A percentile compares a stretch with the other conserved stretches of the same genome.
Evolutionary conservation across 352 stramenopile species (phyloP).

Genomic region (Pythium scleroteichum): DNA sequence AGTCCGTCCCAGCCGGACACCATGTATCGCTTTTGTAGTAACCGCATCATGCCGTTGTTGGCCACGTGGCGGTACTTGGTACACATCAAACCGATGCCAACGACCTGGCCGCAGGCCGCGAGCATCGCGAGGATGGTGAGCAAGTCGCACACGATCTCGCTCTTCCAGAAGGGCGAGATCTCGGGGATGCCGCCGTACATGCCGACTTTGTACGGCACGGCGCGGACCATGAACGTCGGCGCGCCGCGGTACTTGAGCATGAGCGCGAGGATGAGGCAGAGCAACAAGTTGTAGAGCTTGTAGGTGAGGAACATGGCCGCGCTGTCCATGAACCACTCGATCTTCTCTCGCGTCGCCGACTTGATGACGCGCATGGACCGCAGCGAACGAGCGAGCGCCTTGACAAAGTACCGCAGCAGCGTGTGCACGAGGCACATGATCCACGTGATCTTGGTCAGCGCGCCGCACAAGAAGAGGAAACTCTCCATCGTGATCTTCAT

Average conservation of each 20-base stretch:
- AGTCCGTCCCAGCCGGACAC: constrained; percentile 57
- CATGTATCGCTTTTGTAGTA: constrained; percentile 56
- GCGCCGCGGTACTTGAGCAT: constrained; percentile 41
- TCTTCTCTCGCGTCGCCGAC: constrained; percentile 30
- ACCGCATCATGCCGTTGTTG: constrained; percentile 45
- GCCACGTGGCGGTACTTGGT: constrained; percentile 50
- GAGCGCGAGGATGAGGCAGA: constrained; percentile 47
- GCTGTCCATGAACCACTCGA: constrained; percentile 60
- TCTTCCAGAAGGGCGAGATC: constrained; percentile 51
- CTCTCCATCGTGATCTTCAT: constrained; percentile 53
- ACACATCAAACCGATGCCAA: constrained; percentile 35
- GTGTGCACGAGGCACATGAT: constrained; percentile 59
- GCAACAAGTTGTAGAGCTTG: constrained; percentile 61
- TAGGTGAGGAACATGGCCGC: constrained; percentile 57
- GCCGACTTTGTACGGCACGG: constrained; percentile 35
- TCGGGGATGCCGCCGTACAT: constrained; percentile 45
- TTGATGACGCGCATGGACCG: constrained; percentile 43
- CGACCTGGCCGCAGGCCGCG: constrained; percentile 30
- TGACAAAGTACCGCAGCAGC: constrained; percentile 36
- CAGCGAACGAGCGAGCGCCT: constrained; percentile 36
- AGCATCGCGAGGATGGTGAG: constrained; percentile 43
- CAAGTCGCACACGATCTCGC: constrained; percentile 60
- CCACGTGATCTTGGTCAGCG: constrained; percentile 60
- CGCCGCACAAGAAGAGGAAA: constrained; percentile 59
- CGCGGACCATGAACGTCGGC: constrained; percentile 55